These are phyloP conservation scores for Metarhizium album DNA, from an alignment of 2,329 filamentous ascomycete species.

Conservation along the genomic window DNA sequence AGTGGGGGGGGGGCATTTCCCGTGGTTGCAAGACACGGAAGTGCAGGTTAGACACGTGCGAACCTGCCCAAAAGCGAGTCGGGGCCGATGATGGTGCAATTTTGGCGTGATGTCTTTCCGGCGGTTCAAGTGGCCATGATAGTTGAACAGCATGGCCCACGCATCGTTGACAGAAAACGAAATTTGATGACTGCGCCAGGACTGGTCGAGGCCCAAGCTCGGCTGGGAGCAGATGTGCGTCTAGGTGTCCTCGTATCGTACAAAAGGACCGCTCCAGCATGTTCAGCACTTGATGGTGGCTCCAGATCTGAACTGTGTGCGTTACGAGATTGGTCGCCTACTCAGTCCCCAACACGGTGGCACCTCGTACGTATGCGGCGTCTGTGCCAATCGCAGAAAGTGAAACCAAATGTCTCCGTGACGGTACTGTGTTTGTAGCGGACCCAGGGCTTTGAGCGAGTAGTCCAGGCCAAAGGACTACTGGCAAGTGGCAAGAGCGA, in stretches of 20 bases:
- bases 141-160: background rate
- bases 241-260: background rate
- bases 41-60: background rate
- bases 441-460: too few relatives aligned
- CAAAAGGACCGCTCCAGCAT: background rate
- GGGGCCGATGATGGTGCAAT: background rate
- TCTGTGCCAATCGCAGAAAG: too few relatives aligned
- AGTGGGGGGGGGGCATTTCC: background rate
- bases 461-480: too few relatives aligned
- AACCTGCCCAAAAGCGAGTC: background rate
- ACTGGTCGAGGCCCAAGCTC: background rate
- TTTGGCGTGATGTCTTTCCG: background rate
- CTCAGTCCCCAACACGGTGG: too few relatives aligned
- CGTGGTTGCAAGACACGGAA: background rate
- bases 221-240: background rate
- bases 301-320: background rate
- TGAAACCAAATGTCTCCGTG: too few relatives aligned
- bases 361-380: too few relatives aligned
- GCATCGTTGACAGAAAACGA: too few relatives aligned
- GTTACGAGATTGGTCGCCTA: background rate
- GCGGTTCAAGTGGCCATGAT: background rate
- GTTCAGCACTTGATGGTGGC: background rate
- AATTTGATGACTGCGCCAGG: too few relatives aligned
- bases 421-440: too few relatives aligned
- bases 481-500: too few relatives aligned